These are phyloP conservation scores for Flaveria trinervia DNA, from an alignment of 129 eudicot species.

Conservation along the genomic window DNA sequence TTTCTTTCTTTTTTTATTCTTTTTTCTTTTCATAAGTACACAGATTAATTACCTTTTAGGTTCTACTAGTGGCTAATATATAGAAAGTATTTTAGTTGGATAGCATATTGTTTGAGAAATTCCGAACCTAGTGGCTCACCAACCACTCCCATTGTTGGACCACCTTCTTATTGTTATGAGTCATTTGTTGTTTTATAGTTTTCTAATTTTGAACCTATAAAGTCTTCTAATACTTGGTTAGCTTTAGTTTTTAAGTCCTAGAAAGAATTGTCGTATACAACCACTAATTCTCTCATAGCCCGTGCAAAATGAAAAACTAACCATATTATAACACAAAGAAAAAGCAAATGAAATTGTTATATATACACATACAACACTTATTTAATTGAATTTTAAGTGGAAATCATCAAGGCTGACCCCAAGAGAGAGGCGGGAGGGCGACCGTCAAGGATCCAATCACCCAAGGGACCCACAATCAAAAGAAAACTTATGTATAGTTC, in stretches of 20 bases:
- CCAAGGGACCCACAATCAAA: no score
- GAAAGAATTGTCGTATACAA: not conserved
- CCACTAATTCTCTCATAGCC: not conserved
- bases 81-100: not conserved
- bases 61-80: not conserved
- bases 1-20: no score
- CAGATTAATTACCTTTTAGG: not conserved
- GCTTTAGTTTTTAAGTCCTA: not conserved
- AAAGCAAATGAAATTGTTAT: no score
- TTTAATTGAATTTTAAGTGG: no score
- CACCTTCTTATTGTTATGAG: not conserved
- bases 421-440: no score
- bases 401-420: no score
- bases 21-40: no score
- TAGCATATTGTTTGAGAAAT: conserved; percentile 9
- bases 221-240: not conserved
- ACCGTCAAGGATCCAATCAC: no score
- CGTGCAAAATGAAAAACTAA: not conserved
- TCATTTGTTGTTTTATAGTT: not conserved
- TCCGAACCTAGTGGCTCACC: conserved; percentile 3
- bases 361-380: no score
- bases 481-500: no score
- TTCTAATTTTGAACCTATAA: no score
- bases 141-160: not conserved
- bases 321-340: no score